phyloP scores from a whole-genome alignment of 2,329 filamentous ascomycete species.

The Cladophialophora immunda region DNA sequence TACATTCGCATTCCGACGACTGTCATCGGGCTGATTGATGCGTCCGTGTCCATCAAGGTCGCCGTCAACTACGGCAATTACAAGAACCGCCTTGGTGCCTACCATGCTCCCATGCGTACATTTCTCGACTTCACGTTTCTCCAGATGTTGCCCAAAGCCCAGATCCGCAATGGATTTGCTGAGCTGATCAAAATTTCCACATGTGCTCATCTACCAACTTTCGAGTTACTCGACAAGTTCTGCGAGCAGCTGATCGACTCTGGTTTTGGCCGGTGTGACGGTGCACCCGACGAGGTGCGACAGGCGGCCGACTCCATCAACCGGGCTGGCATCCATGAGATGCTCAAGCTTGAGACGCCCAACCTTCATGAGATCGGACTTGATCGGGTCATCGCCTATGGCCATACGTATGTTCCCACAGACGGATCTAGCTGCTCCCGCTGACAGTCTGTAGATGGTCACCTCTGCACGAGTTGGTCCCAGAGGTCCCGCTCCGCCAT shows the following conservation, averaged over 20 bases:
- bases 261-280: constrained; percentile 70
- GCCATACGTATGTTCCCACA: constrained; percentile 67
- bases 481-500: constrained; percentile 73
- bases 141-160: constrained; percentile 71
- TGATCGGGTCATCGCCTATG: constrained; percentile 76
- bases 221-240: constrained; percentile 72
- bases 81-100: constrained; percentile 77
- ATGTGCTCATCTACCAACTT: constrained; percentile 72
- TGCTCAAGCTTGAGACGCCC: constrained; percentile 76
- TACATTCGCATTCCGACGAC: constrained; percentile 78
- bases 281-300: constrained; percentile 63
- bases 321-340: constrained; percentile 73
- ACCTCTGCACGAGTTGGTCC: constrained; percentile 74
- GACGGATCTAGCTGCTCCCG: no score
- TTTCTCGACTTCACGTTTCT: constrained; percentile 78
- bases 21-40: constrained; percentile 78
- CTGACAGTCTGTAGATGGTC: constrained; percentile 68
- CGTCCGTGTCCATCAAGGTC: constrained; percentile 80
- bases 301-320: constrained; percentile 73
- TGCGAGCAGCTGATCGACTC: constrained; percentile 73
- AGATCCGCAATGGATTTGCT: constrained; percentile 77
- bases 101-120: constrained; percentile 75
- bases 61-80: constrained; percentile 79
- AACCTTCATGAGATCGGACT: constrained; percentile 78
- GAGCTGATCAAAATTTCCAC: constrained; percentile 80